These are phyloP conservation scores for Tubosaeta sp. DNA, from an alignment of 768 basidiomycete genomes.

Conservation along the genomic window DNA sequence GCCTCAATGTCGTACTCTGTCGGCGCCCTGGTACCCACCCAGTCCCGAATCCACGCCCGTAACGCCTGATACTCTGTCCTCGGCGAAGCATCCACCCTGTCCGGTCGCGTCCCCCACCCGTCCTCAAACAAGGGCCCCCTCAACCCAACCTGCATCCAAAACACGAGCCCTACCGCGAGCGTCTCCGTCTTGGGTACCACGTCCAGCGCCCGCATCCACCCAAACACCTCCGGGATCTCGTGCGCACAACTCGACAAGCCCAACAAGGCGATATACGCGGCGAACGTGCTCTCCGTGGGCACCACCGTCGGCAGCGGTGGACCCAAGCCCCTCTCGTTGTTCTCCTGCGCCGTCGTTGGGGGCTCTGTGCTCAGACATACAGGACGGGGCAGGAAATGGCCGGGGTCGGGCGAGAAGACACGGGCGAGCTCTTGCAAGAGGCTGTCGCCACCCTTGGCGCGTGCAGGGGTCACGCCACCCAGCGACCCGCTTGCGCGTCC, in stretches of 20 bases:
- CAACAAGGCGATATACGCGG: constrained; percentile 57
- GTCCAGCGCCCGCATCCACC: constrained; percentile 67
- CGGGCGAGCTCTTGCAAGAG: constrained; percentile 19
- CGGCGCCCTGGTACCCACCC: constrained; percentile 53
- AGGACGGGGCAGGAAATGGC: constrained; percentile 10
- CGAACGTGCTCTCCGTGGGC: constrained; percentile 50
- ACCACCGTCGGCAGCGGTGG: constrained; percentile 34
- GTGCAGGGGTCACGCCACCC: constrained; percentile 20
- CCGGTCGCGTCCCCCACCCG: constrained; percentile 20
- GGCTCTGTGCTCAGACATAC: constrained; percentile 1
- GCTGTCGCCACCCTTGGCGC: constrained; percentile 13
- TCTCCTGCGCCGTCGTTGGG: background rate
- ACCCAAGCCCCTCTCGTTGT: constrained; percentile 6
- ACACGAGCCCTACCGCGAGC: constrained; percentile 57
- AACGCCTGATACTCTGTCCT: constrained; percentile 21
- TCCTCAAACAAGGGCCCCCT: constrained; percentile 56
- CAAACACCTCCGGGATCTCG: constrained; percentile 64
- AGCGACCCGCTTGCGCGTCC: constrained; percentile 35
- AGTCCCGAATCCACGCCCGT: constrained; percentile 49
- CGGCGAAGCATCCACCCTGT: background rate
- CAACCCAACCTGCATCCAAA: constrained; percentile 69
- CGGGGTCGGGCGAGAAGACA: constrained; percentile 9
- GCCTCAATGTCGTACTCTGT: constrained; percentile 34
- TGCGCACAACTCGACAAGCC: constrained; percentile 43
- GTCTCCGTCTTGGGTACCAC: constrained; percentile 52